Evolutionary conservation across 1,139 yeast species (phyloP).

Genomic region (Saccharomyces hybrid): DNA sequence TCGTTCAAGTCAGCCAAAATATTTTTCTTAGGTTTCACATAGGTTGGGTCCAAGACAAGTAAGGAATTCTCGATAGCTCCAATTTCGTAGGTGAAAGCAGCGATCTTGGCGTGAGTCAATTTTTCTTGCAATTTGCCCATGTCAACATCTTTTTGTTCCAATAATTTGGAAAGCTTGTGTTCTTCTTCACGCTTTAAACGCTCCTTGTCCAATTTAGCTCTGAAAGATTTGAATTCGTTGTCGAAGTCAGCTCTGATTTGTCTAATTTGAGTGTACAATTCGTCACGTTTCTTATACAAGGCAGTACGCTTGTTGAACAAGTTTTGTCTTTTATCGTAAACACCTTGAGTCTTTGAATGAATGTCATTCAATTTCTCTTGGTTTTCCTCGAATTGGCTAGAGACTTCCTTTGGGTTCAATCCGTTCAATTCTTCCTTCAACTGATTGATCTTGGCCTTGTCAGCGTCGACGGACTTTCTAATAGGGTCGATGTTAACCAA

Average conservation of each 20-base stretch:
- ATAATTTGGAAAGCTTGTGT: conserved; percentile 45
- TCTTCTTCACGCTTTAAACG: conserved; percentile 66
- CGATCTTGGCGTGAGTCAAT: conserved; percentile 62
- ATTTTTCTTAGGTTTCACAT: conserved; percentile 47
- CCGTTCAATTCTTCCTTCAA: conserved; percentile 62
- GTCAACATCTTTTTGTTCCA: conserved; percentile 55
- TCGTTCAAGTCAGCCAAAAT: conserved; percentile 29
- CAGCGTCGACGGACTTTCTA: conserved; percentile 75
- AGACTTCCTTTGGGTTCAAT: conserved; percentile 55
- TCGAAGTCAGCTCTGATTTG: conserved; percentile 61
- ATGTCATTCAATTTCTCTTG: conserved; percentile 54
- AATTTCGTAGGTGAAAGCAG: conserved; percentile 78
- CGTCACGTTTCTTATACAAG: conserved; percentile 63
- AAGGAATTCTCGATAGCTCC: conserved; percentile 65
- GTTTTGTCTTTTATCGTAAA: conserved; percentile 58
- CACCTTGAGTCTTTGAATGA: conserved; percentile 55
- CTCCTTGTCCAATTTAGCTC: conserved; percentile 60
- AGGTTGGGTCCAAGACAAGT: conserved; percentile 68
- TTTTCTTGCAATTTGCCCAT: conserved; percentile 60
- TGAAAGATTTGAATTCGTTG: conserved; percentile 63
- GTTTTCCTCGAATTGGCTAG: conserved; percentile 46
- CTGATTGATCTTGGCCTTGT: conserved; percentile 67
- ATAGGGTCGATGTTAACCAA: conserved; percentile 65
- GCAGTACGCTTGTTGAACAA: conserved; percentile 61
- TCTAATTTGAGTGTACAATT: conserved; percentile 55